phyloP scores from a whole-genome alignment of 139 green algal species.

The Picochlorum costavermella region DNA sequence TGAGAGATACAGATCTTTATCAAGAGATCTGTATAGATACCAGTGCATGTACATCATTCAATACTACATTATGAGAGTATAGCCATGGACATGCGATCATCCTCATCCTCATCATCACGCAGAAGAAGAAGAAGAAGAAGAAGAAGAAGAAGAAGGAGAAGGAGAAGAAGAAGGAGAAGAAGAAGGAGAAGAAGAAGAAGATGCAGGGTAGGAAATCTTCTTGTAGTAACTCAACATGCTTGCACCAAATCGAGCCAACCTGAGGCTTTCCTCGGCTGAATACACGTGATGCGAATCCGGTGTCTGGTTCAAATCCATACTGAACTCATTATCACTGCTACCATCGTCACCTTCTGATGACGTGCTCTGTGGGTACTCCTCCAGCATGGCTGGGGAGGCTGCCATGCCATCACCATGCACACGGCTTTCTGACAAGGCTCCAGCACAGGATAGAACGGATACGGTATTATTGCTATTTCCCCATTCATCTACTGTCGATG shows the following conservation, averaged over 20 bases:
- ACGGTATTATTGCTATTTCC: constrained; percentile 75
- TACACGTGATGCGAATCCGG: no score
- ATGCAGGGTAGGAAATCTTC: background rate
- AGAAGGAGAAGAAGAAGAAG: no score
- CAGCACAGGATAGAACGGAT: constrained; percentile 11
- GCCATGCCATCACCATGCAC: constrained; percentile 6
- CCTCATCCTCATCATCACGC: no score
- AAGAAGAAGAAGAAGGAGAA: no score
- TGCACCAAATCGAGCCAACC: constrained; percentile 9
- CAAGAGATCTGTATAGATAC: no score
- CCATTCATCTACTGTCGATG: constrained; percentile 28
- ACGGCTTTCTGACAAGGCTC: background rate
- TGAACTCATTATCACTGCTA: background rate
- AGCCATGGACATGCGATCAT: no score
- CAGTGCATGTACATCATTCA: no score
- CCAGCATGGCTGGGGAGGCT: background rate
- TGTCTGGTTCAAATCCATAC: background rate
- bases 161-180: no score
- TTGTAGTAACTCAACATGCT: constrained; percentile 6
- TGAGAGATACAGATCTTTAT: no score
- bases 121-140: no score
- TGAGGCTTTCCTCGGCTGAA: background rate
- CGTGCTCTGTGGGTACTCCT: background rate
- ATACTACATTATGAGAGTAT: no score
- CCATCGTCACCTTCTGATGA: background rate